Base-by-base conservation (phyloP, 2,329 filamentous ascomycete species). In the Phoma sp. region DNA sequence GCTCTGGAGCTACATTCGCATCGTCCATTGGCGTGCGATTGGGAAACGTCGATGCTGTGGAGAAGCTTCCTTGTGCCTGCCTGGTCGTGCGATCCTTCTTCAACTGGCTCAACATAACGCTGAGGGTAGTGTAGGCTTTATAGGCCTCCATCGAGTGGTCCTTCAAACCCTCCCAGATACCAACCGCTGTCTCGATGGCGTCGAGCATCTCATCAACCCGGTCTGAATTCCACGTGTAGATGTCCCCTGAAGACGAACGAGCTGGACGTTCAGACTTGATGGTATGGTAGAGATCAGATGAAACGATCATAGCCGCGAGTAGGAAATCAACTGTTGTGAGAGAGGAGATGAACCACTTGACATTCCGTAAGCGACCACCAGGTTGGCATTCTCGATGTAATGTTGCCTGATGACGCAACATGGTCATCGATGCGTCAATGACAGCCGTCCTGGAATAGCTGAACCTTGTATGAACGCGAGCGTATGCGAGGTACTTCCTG, bases 101-200 rank as follows among this genome's bases (percentile, higher is more conserved):
- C 47, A 97, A 81, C 73, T 95, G 95, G 26, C 87, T 83, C 37
- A 98, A 77, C 84, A 98, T 92, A 45, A 97, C 87, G 18, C 87
- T 87, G n/a, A 98, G 80, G 20, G 93, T 83, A 34, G 86, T 86
- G 33, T 86, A 86, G 1, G 92, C 93, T 77, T 98, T 98, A 78
- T 88, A 93, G 0, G 93, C 92, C 63, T 98, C 93, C 77, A 97
- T 89, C 1, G 90, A 95, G 20, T 87, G 82, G 48, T 95, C 88
- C 3, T 87, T 84, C 10, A 92, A 80, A 9, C 85, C 86, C 42
- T 89, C 87, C 92, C 93, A 98, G 50, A 98, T 95, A 15, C 83
- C 80, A 38, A 85, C 84, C 7, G 90, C 90, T 15, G 83, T 83
- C 68, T 93, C 88, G 2, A 98, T 83, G 1, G 87, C 84, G 18